A percentile compares a stretch with the other conserved stretches of the same genome.
Conservation (phyloP, 1,284 basidiomycete genomes). For the Mixia osmundae region DNA sequence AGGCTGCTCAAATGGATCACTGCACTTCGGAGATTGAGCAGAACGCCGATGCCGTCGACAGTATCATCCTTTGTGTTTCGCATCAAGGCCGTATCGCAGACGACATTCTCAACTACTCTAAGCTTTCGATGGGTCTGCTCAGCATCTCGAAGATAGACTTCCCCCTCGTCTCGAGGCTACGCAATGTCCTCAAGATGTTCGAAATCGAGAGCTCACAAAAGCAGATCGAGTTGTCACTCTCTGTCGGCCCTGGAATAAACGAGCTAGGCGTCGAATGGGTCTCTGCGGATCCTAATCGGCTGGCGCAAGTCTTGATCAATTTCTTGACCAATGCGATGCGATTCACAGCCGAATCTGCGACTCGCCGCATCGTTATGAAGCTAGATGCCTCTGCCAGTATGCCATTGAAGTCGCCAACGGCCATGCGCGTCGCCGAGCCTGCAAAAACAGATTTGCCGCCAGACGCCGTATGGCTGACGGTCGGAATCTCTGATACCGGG, state of each 20-base stretch:
- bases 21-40: conserved; percentile 1
- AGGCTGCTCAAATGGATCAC: neutral
- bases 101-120: conserved; percentile 3
- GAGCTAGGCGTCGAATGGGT: neutral
- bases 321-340: neutral
- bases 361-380: neutral
- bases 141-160: neutral
- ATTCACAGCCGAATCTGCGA: neutral
- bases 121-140: conserved; percentile 2
- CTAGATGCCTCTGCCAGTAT: neutral
- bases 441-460: neutral
- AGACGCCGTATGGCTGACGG: neutral
- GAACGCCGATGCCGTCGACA: conserved; percentile 4
- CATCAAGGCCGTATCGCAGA: conserved; percentile 4
- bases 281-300: neutral
- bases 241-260: neutral
- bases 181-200: conserved; percentile 4
- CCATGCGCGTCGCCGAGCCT: neutral
- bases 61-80: conserved; percentile 3
- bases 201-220: conserved; percentile 2
- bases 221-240: conserved; percentile 1
- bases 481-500: neutral
- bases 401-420: neutral
- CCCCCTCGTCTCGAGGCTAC: neutral
- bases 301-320: neutral